Evolutionary conservation across 345 rosid genomes (phyloP), one percentile per base, ranked within the genome.

Genomic region (Kernera saxatilis): DNA sequence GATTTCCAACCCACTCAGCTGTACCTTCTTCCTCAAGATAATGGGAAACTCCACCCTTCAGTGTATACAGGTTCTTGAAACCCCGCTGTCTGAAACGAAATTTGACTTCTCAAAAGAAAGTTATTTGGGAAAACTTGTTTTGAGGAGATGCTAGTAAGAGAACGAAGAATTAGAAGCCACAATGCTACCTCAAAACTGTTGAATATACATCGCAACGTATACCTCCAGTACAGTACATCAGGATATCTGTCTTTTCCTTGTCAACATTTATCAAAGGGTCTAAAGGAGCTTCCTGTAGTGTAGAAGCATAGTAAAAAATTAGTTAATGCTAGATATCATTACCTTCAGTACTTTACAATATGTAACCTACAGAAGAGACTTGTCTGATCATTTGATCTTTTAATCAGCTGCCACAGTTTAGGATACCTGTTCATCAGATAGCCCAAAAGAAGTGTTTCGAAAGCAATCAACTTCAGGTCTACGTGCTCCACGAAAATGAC

Each of bases 191-290:
- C 54, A 93, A 79, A 57, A 93, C 84, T 30, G 92, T 82, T 61
- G 98, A 93, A 78, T 87, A 93, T 69, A 93, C 94, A 69, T 93
- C 97, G 27, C 98, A 91, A n/a, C 94, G 97, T 40, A 91, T 91
- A 50, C 98, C 98, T 14, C 98, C 97, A 1, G 98, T 93, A 62
- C 98, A 91, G 52, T 93, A 93, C 97, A 93, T 93, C 67, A 91
- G 72, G 60, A 93, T 71, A 68, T 88, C 82, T 62, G 91, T 83
- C 32, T 84, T 85, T 23, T 86, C 89, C 81, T 86, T 87, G 71
- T 93, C 84, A 67, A 81, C 86, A 58, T 83, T 73, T 59, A 85
- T 82, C 72, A 93, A 78, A 72, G 92, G 96, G 81, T 93, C 96
- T 22, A 82, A 82, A 74, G 81, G 67, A 67, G 75, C 39, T 51